These are phyloP conservation scores for Eucalyptus cloeziana DNA, from an alignment of 345 rosid species.

Conservation along the genomic window DNA sequence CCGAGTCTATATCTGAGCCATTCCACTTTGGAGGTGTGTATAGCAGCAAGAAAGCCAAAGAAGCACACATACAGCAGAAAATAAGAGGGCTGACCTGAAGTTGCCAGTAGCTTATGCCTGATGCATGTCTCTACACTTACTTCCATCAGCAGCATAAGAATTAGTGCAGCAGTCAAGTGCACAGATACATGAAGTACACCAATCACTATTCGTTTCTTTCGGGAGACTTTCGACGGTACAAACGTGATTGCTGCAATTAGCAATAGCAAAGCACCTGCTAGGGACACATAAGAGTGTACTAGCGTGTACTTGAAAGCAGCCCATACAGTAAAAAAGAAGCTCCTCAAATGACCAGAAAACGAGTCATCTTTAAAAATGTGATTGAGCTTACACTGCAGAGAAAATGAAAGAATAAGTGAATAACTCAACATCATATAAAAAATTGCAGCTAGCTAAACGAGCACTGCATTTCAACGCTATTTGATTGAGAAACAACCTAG, in stretches of 20 bases:
- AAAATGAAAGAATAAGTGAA: not conserved
- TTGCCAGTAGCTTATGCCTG: conserved; percentile 86
- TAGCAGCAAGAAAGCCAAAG: not conserved
- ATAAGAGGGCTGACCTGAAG: conserved; percentile 43
- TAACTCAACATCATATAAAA: not conserved
- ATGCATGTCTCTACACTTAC: conserved; percentile 87
- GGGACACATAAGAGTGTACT: conserved; percentile 71
- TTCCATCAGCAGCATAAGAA: conserved; percentile 92
- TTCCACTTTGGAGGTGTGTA: not conserved
- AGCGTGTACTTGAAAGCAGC: conserved; percentile 48
- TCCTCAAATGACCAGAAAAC: conserved; percentile 77
- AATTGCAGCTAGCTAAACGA: not conserved
- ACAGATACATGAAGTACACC: conserved; percentile 86
- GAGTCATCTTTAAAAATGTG: conserved; percentile 83
- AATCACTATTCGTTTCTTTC: conserved; percentile 62
- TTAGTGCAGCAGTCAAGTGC: conserved; percentile 78
- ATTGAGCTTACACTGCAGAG: conserved; percentile 77
- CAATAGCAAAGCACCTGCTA: conserved; percentile 57
- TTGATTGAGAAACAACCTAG: not conserved
- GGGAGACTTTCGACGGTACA: conserved; percentile 81
- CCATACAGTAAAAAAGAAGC: conserved; percentile 84
- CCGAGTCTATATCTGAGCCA: not conserved
- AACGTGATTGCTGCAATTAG: conserved; percentile 56
- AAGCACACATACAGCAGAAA: not conserved
- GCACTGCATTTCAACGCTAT: not conserved